Conservation (phyloP, 176 grass and related monocot genomes). For the Neostapfia colusana region DNA sequence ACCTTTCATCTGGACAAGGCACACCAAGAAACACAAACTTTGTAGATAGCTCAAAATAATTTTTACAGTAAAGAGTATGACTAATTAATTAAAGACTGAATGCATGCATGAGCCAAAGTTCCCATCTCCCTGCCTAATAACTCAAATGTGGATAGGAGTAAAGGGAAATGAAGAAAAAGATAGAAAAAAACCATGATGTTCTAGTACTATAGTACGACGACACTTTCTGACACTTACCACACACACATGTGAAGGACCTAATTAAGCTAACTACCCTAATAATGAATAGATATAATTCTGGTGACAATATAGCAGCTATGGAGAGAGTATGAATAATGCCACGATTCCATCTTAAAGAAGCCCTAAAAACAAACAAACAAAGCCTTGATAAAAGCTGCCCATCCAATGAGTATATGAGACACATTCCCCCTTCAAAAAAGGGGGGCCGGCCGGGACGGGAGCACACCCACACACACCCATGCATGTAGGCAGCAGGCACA, state of each 20-base stretch:
- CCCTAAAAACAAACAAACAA: constrained; percentile 57
- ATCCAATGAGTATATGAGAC: constrained; percentile 74
- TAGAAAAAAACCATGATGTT: neutral
- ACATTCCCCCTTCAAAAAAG: constrained; percentile 44
- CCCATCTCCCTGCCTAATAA: constrained; percentile 37
- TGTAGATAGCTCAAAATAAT: neutral
- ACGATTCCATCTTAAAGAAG: constrained; percentile 37
- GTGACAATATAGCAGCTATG: constrained; percentile 17
- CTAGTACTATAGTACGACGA: neutral
- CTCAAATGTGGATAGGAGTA: neutral
- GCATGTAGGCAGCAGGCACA: neutral
- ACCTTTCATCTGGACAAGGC: constrained; percentile 39
- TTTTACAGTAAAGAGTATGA: neutral
- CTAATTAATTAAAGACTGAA: constrained; percentile 5
- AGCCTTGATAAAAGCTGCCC: constrained; percentile 67
- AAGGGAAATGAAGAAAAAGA: neutral
- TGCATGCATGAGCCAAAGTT: constrained; percentile 19
- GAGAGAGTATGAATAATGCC: neutral
- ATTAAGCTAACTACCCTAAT: constrained; percentile 21
- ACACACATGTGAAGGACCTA: constrained; percentile 10
- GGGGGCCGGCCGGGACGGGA: too few species aligned
- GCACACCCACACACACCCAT: too few species aligned
- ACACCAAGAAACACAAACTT: neutral
- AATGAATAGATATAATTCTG: neutral
- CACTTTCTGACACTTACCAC: neutral